Evolutionary conservation across 768 basidiomycete species (phyloP).

Genomic region (Lentinula raphanica): DNA sequence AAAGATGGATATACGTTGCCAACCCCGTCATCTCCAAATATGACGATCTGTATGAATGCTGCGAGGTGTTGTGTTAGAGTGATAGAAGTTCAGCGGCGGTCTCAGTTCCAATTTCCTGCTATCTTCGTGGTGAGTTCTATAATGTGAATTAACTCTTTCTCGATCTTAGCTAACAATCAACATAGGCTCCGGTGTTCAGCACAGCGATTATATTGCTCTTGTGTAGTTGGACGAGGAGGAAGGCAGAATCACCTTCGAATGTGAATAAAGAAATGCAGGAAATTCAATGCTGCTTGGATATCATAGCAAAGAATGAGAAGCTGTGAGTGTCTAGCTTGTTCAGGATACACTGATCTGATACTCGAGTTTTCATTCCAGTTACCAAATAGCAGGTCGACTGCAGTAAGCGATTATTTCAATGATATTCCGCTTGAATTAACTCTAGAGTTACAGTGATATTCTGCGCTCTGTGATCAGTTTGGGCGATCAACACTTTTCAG

Average conservation of each 20-base stretch:
- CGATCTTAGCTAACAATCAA: background rate
- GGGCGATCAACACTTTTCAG: background rate
- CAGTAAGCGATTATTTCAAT: background rate
- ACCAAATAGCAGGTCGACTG: background rate
- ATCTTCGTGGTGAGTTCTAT: background rate
- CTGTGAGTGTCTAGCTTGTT: background rate
- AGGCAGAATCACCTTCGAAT: background rate
- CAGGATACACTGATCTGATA: background rate
- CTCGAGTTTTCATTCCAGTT: background rate
- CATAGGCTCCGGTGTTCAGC: background rate
- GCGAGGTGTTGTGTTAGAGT: constrained; percentile 31
- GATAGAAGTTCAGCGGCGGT: constrained; percentile 22
- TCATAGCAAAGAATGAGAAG: background rate
- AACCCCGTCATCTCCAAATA: constrained; percentile 21
- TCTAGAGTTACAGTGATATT: background rate
- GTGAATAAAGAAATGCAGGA: background rate
- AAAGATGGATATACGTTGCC: background rate
- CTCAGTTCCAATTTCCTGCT: background rate
- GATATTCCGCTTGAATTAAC: background rate
- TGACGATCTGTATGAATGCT: constrained; percentile 36
- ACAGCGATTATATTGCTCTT: constrained; percentile 1
- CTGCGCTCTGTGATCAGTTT: background rate
- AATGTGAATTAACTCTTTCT: background rate
- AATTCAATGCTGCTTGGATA: background rate
- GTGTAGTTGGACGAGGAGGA: background rate